Base-by-base conservation (phyloP, 148 eudicot species). In the Nyssa sinensis region DNA sequence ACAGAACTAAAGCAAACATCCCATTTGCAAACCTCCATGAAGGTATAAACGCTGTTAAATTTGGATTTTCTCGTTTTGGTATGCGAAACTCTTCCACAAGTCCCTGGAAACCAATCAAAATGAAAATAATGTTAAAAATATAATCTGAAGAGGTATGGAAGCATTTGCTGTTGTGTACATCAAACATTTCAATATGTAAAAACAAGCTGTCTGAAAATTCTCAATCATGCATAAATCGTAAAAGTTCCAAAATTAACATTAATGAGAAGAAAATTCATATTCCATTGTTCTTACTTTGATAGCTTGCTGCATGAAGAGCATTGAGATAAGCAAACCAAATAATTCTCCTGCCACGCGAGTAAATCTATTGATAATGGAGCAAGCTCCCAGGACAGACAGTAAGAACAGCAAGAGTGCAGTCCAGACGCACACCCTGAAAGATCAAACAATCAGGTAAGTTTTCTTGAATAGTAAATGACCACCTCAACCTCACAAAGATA, bases 21-120 rank as follows among this genome's bases (percentile, higher is more conserved):
- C 98, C 98, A 81, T 91, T 93, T 51, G 94, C 92, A 80, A 93
- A 93, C 67, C 98, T 87, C 98, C 98, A 93, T 14, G 98, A 91
- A 82, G 92, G 81, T 41, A 81, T 66, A 64, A 82, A 91, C 74
- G 84, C 85, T 7, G 75, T 69, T 61, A 74, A 62, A 39, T 75
- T 89, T 14, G 85, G 55, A 71, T 89, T 77, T 78, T 83, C 92
- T 65, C 92, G 62, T 51, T 78, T 47, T 28, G 98, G 98, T 53
- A 88, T 81, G 64, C 83, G 84, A 67, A 93, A 93, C 74, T 93
- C 98, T 7, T 93, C 98, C 39, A 93, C 88, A 51, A 89, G 69
- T 62, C 98, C 98, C 98, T 93, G 74, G 73, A 29, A 34, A 23
- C 32, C 32, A 69, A 34, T 4, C 14, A 11, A 66, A 19, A 62